Evolutionary conservation across 495 filamentous ascomycete genomes (phyloP).

Genomic region (Neurospora sp.): DNA sequence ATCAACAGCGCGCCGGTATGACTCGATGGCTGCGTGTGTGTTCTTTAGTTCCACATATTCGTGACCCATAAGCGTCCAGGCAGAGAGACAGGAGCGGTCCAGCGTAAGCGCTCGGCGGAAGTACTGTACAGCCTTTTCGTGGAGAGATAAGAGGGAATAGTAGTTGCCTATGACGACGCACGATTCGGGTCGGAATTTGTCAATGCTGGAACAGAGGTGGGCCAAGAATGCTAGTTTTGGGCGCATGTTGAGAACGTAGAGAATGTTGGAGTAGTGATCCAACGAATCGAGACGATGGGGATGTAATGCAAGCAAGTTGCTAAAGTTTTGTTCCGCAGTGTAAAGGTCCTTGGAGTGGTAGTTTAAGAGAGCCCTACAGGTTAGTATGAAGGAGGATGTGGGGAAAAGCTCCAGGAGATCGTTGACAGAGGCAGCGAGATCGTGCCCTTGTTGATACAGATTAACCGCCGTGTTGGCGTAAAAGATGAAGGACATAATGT

Average conservation of each 20-base stretch:
- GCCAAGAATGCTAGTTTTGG: conserved; percentile 89
- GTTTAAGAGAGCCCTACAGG: conserved; percentile 73
- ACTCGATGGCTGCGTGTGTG: conserved; percentile 96
- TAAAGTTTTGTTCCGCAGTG: conserved; percentile 76
- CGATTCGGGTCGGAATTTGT: conserved; percentile 95
- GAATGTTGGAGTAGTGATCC: conserved; percentile 92
- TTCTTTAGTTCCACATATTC: conserved; percentile 99
- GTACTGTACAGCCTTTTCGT: conserved; percentile 97
- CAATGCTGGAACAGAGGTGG: conserved; percentile 76
- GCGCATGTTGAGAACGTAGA: conserved; percentile 81
- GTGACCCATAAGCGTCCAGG: conserved; percentile 99
- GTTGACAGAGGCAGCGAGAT: conserved; percentile 58
- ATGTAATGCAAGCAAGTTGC: conserved; percentile 62
- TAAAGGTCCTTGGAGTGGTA: conserved; percentile 95
- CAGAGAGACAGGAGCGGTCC: conserved; percentile 82
- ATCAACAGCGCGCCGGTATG: conserved; percentile 91
- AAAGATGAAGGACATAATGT: conserved; percentile 90
- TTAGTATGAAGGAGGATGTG: conserved; percentile 74
- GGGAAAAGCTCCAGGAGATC: conserved; percentile 79
- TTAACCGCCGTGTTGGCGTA: conserved; percentile 83
- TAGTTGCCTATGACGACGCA: conserved; percentile 97
- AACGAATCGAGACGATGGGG: conserved; percentile 84
- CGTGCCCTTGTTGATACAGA: conserved; percentile 73
- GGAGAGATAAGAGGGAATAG: conserved; percentile 82
- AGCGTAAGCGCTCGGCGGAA: conserved; percentile 94